These are phyloP conservation scores for Penicillium desertorum DNA, from an alignment of 495 filamentous ascomycete species.

Conservation along the genomic window DNA sequence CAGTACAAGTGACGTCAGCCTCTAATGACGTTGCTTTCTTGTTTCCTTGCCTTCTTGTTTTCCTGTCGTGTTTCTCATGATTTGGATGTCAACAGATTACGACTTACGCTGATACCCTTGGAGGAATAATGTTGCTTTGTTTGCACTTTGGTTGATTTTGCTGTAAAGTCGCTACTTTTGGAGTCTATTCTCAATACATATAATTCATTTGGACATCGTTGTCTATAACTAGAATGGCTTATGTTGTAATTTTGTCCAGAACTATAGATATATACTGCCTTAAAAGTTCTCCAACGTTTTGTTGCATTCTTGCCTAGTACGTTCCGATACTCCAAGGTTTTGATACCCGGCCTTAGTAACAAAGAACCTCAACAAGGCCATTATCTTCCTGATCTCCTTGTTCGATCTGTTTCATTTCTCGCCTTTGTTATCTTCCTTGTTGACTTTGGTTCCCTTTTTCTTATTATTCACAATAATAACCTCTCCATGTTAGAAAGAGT, in stretches of 20 bases:
- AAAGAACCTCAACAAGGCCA: neutral
- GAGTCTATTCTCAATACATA: neutral
- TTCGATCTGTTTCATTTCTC: neutral
- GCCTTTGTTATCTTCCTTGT: neutral
- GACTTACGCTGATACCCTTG: slow-evolving; percentile 35
- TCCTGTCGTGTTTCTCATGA: slow-evolving; percentile 23
- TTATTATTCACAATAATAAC: neutral
- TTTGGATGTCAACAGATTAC: slow-evolving; percentile 25
- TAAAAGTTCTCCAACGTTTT: neutral
- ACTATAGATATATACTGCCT: neutral
- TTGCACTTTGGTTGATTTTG: slow-evolving; percentile 11
- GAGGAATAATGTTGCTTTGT: slow-evolving; percentile 20
- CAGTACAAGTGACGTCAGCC: neutral
- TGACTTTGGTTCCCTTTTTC: neutral
- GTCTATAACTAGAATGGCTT: neutral
- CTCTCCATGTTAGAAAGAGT: neutral
- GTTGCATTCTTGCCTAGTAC: neutral
- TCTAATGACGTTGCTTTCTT: slow-evolving; percentile 13
- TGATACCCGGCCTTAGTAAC: neutral
- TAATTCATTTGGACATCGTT: neutral
- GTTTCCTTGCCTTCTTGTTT: slow-evolving; percentile 3
- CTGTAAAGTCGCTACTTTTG: slow-evolving; percentile 15
- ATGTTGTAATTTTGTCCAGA: neutral
- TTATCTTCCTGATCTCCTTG: neutral
- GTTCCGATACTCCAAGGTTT: neutral